These are phyloP conservation scores for Falciphora oryzae DNA, from an alignment of 2,329 filamentous ascomycete species.

Conservation along the genomic window DNA sequence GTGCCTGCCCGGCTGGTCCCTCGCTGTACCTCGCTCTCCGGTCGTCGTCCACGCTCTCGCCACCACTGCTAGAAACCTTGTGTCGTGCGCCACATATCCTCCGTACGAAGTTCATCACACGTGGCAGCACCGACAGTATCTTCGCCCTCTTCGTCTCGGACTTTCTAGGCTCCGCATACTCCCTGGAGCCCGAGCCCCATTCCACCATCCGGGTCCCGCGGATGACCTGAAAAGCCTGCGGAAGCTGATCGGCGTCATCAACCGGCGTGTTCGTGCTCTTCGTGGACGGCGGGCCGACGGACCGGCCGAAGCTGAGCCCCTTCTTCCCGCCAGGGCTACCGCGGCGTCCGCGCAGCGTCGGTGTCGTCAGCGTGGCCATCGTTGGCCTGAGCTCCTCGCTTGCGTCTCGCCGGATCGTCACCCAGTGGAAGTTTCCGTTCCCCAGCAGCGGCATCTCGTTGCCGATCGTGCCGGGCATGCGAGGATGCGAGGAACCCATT, in stretches of 20 bases:
- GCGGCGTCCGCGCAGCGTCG: no score
- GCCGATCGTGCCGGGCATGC: background rate
- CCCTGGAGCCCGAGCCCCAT: no score
- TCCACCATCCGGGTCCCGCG: no score
- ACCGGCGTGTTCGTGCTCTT: background rate
- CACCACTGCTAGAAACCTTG: background rate
- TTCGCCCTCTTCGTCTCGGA: background rate
- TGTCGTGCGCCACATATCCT: background rate
- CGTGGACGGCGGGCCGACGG: background rate
- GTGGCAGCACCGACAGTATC: background rate
- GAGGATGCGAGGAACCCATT: background rate
- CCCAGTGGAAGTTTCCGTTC: background rate
- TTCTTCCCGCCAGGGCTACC: background rate
- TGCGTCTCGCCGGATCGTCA: background rate
- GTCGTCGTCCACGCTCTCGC: background rate
- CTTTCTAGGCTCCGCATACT: no score
- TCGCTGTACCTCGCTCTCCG: background rate
- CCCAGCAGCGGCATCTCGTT: background rate
- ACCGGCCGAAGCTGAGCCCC: background rate
- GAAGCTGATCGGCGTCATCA: background rate
- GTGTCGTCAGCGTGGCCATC: background rate
- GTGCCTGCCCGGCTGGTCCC: background rate
- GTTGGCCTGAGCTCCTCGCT: background rate
- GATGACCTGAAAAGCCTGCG: background rate
- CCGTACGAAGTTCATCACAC: background rate